Evolutionary conservation across 2,329 filamentous ascomycete genomes (phyloP), one percentile per base, ranked within the genome.

Genomic region (Phymatotrichopsis omnivora): DNA sequence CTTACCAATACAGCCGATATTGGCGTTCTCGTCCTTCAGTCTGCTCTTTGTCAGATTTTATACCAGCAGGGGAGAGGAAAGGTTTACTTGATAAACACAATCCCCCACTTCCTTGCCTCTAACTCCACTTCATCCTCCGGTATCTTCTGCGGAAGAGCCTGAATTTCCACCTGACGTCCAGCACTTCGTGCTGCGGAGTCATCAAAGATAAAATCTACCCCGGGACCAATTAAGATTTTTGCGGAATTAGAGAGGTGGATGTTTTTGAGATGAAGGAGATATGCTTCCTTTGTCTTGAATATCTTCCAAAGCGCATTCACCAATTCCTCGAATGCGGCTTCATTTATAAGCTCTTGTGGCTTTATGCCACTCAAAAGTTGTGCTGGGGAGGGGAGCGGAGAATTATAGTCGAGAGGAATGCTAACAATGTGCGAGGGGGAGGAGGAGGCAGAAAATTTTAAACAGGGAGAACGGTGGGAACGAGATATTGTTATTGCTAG

Each of bases 31-130:
- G 2, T 71, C 68, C 8, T 57, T 61, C 2, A 74, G n/a, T n/a
- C n/a, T n/a, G n/a, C n/a, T n/a, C n/a, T n/a, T n/a, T n/a, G n/a
- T n/a, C n/a, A n/a, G n/a, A n/a, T n/a, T n/a, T n/a, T n/a, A n/a
- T n/a, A n/a, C n/a, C n/a, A n/a, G n/a, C n/a, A n/a, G n/a, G n/a
- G n/a, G n/a, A n/a, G n/a, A n/a, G n/a, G n/a, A n/a, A n/a, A n/a
- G n/a, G n/a, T n/a, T n/a, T n/a, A 70, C 57, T 75, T 79, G 53
- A 93, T 73, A 61, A 87, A 93, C 1, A 91, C 82, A 56, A 93
- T 85, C 3, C 84, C 84, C 47, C 78, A 68, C 47, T 73, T 70
- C 59, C 81, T 78, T 2, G 75, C 80, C 54, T 76, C 73, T 3
- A 75, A 64, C 57, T 81, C 78, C 37, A 70, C 68, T 2, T 19